Conservation (phyloP, 148 eudicot genomes). For the Rhododendron griersonianum region DNA sequence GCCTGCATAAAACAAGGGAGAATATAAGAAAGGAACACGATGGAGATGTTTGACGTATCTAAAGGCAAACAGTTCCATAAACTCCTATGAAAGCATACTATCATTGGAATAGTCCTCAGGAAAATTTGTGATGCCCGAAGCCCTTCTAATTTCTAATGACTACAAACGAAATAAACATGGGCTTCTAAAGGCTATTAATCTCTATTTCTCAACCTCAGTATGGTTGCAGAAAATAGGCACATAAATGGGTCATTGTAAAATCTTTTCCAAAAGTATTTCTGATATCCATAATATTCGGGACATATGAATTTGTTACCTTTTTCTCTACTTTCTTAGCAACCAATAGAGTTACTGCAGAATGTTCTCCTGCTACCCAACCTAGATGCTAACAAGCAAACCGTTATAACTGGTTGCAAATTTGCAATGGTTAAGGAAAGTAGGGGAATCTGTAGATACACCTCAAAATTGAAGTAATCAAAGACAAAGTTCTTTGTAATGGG, state of each 20-base stretch:
- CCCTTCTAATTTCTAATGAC: background rate
- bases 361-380: background rate
- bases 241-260: background rate
- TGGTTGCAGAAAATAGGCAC: background rate
- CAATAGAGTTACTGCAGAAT: background rate
- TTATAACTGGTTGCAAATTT: background rate
- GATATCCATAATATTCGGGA: background rate
- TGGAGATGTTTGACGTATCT: background rate
- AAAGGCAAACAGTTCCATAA: background rate
- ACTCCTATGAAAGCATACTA: background rate
- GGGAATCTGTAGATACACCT: background rate
- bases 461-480: background rate
- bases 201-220: background rate
- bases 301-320: background rate
- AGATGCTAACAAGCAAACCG: background rate
- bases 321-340: background rate
- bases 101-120: background rate
- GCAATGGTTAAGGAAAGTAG: background rate
- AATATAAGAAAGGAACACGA: background rate
- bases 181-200: background rate
- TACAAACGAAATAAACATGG: background rate
- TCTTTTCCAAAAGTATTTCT: background rate
- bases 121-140: background rate
- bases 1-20: constrained; percentile 45
- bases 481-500: background rate